A percentile compares a stretch with the other conserved stretches of the same genome.
Conservation (phyloP, 768 basidiomycete species). For the Suillus subluteus region DNA sequence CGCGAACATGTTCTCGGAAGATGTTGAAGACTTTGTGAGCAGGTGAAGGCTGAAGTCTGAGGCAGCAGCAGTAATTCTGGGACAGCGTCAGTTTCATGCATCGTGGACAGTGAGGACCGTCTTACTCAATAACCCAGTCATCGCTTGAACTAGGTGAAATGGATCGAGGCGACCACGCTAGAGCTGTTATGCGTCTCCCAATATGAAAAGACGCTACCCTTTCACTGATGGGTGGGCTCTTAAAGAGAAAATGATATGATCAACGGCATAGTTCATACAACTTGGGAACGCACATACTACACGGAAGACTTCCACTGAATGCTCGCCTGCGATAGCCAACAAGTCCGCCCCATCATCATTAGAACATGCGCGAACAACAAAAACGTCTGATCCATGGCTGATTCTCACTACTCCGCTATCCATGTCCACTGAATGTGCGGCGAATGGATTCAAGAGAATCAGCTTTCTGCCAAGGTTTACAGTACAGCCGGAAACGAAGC, state of each 20-base stretch:
- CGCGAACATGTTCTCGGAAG: conserved; percentile 57
- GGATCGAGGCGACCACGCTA: conserved; percentile 78
- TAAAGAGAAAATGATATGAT: conserved; percentile 19
- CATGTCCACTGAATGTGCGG: conserved; percentile 37
- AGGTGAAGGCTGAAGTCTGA: conserved; percentile 73
- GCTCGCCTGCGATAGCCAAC: conserved; percentile 73
- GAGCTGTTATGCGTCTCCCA: conserved; percentile 68
- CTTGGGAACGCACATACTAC: conserved; percentile 49
- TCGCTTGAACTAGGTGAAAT: conserved; percentile 67
- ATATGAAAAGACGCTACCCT: conserved; percentile 74
- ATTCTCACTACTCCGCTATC: conserved; percentile 50
- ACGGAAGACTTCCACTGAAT: conserved; percentile 70
- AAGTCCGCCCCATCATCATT: conserved; percentile 67
- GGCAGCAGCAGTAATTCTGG: conserved; percentile 68
- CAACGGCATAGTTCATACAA: conserved; percentile 6
- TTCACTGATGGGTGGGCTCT: conserved; percentile 49
- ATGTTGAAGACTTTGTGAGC: conserved; percentile 56
- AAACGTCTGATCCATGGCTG: conserved; percentile 61
- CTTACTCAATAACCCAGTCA: conserved; percentile 75
- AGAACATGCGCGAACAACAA: conserved; percentile 64
- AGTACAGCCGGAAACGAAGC: conserved; percentile 60
- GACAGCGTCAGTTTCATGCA: conserved; percentile 15
- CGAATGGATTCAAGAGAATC: not conserved
- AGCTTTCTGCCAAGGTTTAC: conserved; percentile 8
- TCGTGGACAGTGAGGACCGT: conserved; percentile 4